A percentile compares a stretch with the other conserved stretches of the same genome.
phyloP scores from a whole-genome alignment of 148 eudicot genomes.

The Chenopodium album region DNA sequence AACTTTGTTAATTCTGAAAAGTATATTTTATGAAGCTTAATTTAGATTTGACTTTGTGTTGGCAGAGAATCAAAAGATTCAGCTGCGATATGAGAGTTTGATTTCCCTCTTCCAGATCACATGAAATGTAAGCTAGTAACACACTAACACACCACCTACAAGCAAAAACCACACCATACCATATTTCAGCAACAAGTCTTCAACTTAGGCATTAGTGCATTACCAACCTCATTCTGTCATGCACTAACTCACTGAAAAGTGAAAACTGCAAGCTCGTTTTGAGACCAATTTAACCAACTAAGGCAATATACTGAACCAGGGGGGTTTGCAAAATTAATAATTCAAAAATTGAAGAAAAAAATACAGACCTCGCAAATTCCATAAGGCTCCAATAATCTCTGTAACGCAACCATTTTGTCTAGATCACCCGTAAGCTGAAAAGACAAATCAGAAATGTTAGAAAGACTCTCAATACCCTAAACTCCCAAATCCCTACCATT shows the following conservation, averaged over 20 bases:
- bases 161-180: too few species aligned
- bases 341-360: neutral
- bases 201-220: too few species aligned
- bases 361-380: constrained; percentile 95
- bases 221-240: too few species aligned
- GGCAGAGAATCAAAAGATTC: neutral
- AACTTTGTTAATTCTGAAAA: neutral
- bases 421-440: constrained; percentile 79
- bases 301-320: too few species aligned
- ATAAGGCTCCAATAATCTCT: constrained; percentile 80
- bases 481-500: neutral
- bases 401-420: constrained; percentile 85
- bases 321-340: neutral
- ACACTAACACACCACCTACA: too few species aligned
- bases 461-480: neutral
- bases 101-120: too few species aligned
- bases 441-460: constrained; percentile 3
- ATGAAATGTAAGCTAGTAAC: too few species aligned
- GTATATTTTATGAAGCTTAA: neutral
- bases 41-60: neutral
- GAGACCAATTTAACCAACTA: too few species aligned
- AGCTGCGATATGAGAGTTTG: neutral
- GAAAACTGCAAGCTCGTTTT: too few species aligned
- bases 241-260: too few species aligned
- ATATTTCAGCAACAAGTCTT: too few species aligned